Percentiles rank a stretch among this genome's conserved stretches.
phyloP scores from a whole-genome alignment of 306 rosid genomes.

The Begonia loranthoides region DNA sequence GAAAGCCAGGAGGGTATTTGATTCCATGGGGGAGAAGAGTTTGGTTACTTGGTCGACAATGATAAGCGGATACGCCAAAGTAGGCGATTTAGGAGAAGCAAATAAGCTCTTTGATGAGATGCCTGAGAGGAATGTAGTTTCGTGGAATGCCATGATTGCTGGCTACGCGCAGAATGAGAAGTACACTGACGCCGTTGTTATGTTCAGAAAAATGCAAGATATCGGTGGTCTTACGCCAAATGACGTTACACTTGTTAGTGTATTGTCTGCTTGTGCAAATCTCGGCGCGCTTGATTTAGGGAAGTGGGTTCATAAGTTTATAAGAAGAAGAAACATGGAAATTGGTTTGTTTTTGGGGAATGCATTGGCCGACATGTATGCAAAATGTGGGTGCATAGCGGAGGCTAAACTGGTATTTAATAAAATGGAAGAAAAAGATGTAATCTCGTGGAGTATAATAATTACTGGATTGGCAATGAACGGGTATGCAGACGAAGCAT shows the following conservation, averaged over 20 bases:
- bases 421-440: constrained; percentile 23
- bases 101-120: constrained; percentile 14
- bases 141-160: constrained; percentile 26
- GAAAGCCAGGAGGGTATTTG: constrained; percentile 17
- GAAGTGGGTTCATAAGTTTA: constrained; percentile 21
- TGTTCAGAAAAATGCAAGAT: constrained; percentile 24
- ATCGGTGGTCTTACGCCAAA: constrained; percentile 11
- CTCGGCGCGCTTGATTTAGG: constrained; percentile 33
- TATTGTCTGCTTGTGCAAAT: constrained; percentile 25
- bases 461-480: constrained; percentile 29
- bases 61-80: constrained; percentile 22
- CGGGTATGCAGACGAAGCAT: constrained; percentile 26
- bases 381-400: constrained; percentile 22
- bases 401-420: constrained; percentile 17
- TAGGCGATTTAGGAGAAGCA: constrained; percentile 16
- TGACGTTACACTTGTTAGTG: constrained; percentile 21
- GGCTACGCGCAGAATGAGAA: constrained; percentile 25
- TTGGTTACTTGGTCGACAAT: constrained; percentile 28
- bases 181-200: constrained; percentile 18
- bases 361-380: constrained; percentile 29
- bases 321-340: constrained; percentile 12
- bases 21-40: constrained; percentile 18
- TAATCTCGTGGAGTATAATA: constrained; percentile 26
- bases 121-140: constrained; percentile 24
- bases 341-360: constrained; percentile 20